Base-by-base conservation (phyloP, 768 basidiomycete species). In the Zangia roseola region DNA sequence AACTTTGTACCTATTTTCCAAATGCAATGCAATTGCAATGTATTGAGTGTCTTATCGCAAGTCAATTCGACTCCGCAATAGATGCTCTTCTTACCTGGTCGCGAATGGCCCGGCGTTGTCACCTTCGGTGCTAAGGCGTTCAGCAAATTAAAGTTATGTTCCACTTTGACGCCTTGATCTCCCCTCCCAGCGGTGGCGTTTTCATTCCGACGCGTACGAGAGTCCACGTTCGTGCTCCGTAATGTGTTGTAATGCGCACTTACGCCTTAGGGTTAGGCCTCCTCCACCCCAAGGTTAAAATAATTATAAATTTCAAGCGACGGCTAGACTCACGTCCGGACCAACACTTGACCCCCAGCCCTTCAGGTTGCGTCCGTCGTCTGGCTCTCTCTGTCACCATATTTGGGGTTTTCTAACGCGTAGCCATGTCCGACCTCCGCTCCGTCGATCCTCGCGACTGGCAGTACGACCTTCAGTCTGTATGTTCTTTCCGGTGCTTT, bases 381-480 rank as follows among this genome's bases (percentile, higher is more conserved):
- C 10, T 1, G 35, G 31, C 19, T 28, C 17, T 13, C 35, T 21
- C 14, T 12, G 13, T 14, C 21, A 16, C 13, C 20, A 19, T 49
- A 24, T 9, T 13, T 38, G 33, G 34, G 14, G 3, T 20, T 35
- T 19, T 36, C 12, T 19, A 3, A 30, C 25, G 4, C 34, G 26
- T 21, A 38, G 12, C 26, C 43, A 85, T 83, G 85, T 69, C 82
- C 26, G 83, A 88, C 63, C 87, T 87, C 63, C 80, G 81, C 19
- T 70, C 88, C 19, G 88, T 89, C 36, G 83, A 88, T 53, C 84
- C 85, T 16, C 75, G 74, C 51, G 87, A 86, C 19, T 91, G 89
- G 88, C 82, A 86, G 59, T 88, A 82, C 56, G 87, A 90, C 65
- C 75, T 89, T 6, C 85, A 87, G 58, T 87, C 86, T 40, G 88